phyloP scores from a whole-genome alignment of 1,284 basidiomycete genomes.

The Meripilus lineatus region DNA sequence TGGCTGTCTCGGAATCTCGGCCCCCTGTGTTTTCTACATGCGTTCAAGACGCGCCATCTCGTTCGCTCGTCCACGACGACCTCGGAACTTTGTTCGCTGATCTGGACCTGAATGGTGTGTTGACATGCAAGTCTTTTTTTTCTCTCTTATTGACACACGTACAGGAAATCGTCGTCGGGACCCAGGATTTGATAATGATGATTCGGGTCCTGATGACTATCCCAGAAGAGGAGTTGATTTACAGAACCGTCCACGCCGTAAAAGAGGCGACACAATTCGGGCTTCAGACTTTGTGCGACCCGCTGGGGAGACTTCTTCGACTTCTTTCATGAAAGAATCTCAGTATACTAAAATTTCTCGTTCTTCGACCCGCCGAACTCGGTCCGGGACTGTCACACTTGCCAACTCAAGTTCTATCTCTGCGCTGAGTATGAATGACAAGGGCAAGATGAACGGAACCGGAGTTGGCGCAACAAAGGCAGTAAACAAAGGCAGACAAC shows the following conservation, averaged over 20 bases:
- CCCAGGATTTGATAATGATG: no score
- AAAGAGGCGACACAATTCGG: slow-evolving; percentile 43
- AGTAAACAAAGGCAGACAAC: neutral
- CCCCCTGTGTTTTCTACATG: slow-evolving; percentile 5
- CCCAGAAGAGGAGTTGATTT: neutral
- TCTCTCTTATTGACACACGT: neutral
- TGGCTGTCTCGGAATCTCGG: slow-evolving; percentile 1
- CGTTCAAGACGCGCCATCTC: no score
- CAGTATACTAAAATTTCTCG: slow-evolving; percentile 1
- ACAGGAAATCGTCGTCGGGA: neutral
- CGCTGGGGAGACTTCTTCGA: slow-evolving; percentile 11
- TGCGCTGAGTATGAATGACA: neutral
- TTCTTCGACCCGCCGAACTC: slow-evolving; percentile 21
- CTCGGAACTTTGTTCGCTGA: slow-evolving; percentile 27
- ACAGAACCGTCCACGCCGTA: slow-evolving; percentile 23
- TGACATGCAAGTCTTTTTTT: neutral
- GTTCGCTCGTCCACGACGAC: no score
- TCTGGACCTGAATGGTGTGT: slow-evolving; percentile 28
- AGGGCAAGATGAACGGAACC: neutral
- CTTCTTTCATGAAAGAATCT: neutral
- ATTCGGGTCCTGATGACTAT: neutral
- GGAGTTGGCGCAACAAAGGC: neutral
- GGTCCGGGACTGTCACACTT: slow-evolving; percentile 28
- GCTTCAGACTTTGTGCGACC: slow-evolving; percentile 36
- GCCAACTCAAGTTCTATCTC: slow-evolving; percentile 9